Evolutionary conservation across 805 yeast genomes (phyloP), one percentile per base, ranked within the genome.

Genomic region (Lachancea quebecensis): DNA sequence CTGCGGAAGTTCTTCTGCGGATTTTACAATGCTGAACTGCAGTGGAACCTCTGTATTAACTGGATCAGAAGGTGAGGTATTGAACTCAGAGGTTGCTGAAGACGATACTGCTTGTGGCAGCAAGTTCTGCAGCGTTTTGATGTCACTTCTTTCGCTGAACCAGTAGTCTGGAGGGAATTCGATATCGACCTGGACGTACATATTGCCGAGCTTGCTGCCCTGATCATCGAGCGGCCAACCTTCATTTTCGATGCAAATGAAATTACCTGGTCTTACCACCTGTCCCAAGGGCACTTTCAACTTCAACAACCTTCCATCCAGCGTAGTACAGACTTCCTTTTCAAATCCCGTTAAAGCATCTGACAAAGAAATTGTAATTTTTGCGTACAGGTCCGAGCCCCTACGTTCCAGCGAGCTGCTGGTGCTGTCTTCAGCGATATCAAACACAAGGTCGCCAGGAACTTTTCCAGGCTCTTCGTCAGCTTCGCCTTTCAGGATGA

Each of bases 261-360:
- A 73, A 50, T 87, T 86, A 8, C 84, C 82, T 0, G 96, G 96
- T 55, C 82, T 74, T 6, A 89, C 57, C 5, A 91, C 95, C 62
- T 82, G 83, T 1, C 97, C 97, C 4, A 73, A 67, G 1, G 90
- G 89, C 0, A 82, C 75, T 0, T 78, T 68, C 11, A 90, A 60
- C 42, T 74, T 74, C 11, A 89, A 63, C 32, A 79, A 76, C 50
- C 97, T 77, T 14, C 83, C 90, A 64, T 93, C 98, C 45, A 90
- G 71, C 51, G 87, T 93, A 51, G 76, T 77, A 9, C 84, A 67
- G 2, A 88, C 69, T 10, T 76, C 73, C 42, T 77, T 74, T 31
- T 75, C 67, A 56, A 90, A 83, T 2, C 98, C 98, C 48, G 87
- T 76, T n/a, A 91, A 69, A 0, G 96, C 82, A 52, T 91, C 98